Evolutionary conservation across 768 basidiomycete genomes (phyloP).

Genomic region (Mycena crocata): DNA sequence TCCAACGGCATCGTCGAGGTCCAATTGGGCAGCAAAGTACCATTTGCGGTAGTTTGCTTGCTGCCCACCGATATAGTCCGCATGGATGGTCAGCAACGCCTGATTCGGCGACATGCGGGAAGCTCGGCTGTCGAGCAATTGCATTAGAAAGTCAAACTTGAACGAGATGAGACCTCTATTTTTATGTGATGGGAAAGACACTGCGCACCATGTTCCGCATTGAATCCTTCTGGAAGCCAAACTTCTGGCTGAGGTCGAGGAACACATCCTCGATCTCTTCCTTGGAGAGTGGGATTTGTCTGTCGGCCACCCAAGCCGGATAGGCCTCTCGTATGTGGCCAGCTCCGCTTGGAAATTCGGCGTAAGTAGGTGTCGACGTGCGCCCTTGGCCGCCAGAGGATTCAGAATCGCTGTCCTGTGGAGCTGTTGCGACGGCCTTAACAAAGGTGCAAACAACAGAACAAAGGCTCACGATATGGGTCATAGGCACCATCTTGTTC

Average conservation of each 20-base stretch:
- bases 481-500: slow-evolving; percentile 54
- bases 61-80: slow-evolving; percentile 98
- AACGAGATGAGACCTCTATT: slow-evolving; percentile 20
- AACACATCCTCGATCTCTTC: slow-evolving; percentile 99
- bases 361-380: slow-evolving; percentile 19
- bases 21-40: slow-evolving; percentile 99
- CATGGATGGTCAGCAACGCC: slow-evolving; percentile 94
- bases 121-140: slow-evolving; percentile 94
- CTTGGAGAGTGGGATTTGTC: slow-evolving; percentile 96
- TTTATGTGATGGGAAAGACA: slow-evolving; percentile 7
- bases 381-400: slow-evolving; percentile 53
- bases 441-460: background rate
- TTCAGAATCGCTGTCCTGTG: slow-evolving; percentile 89
- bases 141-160: slow-evolving; percentile 98
- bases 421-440: slow-evolving; percentile 55
- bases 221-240: slow-evolving; percentile 95
- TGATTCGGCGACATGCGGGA: slow-evolving; percentile 98
- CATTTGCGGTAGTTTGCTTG: slow-evolving; percentile 99
- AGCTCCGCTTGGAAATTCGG: slow-evolving; percentile 27
- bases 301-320: slow-evolving; percentile 93
- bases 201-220: slow-evolving; percentile 91
- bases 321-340: slow-evolving; percentile 81
- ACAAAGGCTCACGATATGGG: slow-evolving; percentile 25
- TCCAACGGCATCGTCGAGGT: slow-evolving; percentile 97
- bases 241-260: slow-evolving; percentile 97